Evolutionary conservation across 1,284 basidiomycete species (phyloP).

Genomic region (Fomitiporia mediterranea): DNA sequence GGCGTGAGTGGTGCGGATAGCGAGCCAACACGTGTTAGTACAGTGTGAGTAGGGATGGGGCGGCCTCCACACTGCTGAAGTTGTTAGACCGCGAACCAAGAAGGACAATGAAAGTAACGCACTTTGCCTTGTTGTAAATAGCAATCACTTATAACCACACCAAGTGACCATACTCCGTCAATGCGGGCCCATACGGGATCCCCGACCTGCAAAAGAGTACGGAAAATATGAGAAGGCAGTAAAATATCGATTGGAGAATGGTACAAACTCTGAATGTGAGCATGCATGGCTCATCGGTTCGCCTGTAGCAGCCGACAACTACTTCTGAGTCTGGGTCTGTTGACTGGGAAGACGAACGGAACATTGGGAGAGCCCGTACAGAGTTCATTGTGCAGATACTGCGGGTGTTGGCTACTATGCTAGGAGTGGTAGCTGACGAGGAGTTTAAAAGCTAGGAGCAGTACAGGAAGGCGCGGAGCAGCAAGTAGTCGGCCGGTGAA

Average conservation of each 20-base stretch:
- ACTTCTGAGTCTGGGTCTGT: background rate
- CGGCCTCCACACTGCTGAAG: background rate
- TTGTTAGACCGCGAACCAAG: background rate
- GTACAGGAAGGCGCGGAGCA: no score
- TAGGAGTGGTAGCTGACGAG: no score
- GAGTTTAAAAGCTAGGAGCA: no score
- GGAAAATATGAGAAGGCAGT: background rate
- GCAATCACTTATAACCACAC: background rate
- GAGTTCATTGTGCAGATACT: background rate
- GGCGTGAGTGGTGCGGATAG: background rate
- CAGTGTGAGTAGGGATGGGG: background rate
- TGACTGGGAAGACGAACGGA: background rate
- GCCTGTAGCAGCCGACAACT: background rate
- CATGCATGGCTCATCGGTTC: conserved; percentile 4
- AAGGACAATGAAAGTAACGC: background rate
- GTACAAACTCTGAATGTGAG: conserved; percentile 5
- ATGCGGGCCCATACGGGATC: conserved; percentile 8
- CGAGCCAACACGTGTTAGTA: background rate
- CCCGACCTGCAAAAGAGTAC: conserved; percentile 4
- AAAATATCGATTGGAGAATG: background rate
- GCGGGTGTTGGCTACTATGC: no score
- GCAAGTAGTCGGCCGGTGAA: no score
- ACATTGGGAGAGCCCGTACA: background rate
- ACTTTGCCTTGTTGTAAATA: background rate
- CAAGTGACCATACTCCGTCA: background rate